Evolutionary conservation across 805 yeast genomes (phyloP), one percentile per base, ranked within the genome.

Genomic region (Nakazawaea laoshanensis): DNA sequence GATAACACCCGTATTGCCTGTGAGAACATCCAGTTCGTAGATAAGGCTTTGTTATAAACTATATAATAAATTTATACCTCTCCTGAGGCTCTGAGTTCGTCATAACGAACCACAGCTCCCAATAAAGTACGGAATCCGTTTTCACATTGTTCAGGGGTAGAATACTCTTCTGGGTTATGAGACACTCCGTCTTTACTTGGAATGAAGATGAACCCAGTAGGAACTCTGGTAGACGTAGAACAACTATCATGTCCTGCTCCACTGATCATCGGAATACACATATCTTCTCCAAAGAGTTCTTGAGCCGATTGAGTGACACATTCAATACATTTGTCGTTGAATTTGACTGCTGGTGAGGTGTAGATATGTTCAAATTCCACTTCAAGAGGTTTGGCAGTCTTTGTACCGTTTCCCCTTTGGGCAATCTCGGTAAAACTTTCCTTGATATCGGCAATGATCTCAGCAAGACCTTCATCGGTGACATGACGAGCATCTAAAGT

Each of bases 181-280:
- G 77, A 67, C 24, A 78, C 59, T 16, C 86, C 86, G 45, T 73
- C 77, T 42, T 57, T 67, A 19, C 79, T 68, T 6, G 88, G 87
- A 44, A 77, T 73, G 49, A 79, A 79, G 21, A 79, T 70, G 86
- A 79, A 79, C 2, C 84, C 70, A 0, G 87, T 77, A 25, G 88
- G 87, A 25, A 71, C 67, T 29, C 63, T 59, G 5, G 56, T 44
- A 7, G 71, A 62, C 2, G 80, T 73, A 15, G 69, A 63, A 43
- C 84, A 75, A 6, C 83, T 74, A 47, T 79, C 88, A 43, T 79
- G 88, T 8, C 83, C 85, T 4, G 87, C 85, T 19, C 88, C 86
- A 42, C 80, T 70, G 29, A 67, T 64, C 33, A 77, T 74, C 24
- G 58, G 63, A 25, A 62, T 54, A 8, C 60, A 56, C 24, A 61